Percentiles rank a stretch among this genome's conserved stretches.
phyloP scores from a whole-genome alignment of 805 yeast species.

The Kuraishia ogatae region DNA sequence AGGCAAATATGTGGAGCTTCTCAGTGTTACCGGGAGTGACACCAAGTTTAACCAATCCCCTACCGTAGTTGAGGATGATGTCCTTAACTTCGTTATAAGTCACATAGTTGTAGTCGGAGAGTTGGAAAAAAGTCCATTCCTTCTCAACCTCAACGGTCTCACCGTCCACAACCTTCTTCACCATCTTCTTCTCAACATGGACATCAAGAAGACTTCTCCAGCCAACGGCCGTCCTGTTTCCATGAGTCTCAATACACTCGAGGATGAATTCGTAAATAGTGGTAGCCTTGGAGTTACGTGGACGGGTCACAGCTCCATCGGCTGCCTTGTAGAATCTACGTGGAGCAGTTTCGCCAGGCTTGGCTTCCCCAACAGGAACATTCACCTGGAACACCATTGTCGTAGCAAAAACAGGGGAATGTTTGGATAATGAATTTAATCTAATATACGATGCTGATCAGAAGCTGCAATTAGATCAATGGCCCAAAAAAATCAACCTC shows the following conservation, averaged over 20 bases:
- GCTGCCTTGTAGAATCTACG: slow-evolving; percentile 52
- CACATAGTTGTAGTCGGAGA: slow-evolving; percentile 60
- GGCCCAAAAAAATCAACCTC: neutral
- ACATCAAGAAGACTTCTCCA: slow-evolving; percentile 71
- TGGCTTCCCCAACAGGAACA: slow-evolving; percentile 64
- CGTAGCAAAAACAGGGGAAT: neutral
- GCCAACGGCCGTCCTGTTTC: slow-evolving; percentile 52
- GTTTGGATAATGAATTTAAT: neutral
- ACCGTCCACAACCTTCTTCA: slow-evolving; percentile 75
- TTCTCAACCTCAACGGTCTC: slow-evolving; percentile 64
- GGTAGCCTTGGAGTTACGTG: slow-evolving; percentile 52
- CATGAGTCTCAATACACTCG: slow-evolving; percentile 53
- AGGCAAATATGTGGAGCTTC: slow-evolving; percentile 75
- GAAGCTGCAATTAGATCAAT: neutral
- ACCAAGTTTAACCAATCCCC: slow-evolving; percentile 73
- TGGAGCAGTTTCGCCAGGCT: slow-evolving; percentile 76
- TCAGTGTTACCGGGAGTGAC: slow-evolving; percentile 50
- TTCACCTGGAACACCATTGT: slow-evolving; percentile 25
- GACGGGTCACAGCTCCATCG: slow-evolving; percentile 42
- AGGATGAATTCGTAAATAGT: slow-evolving; percentile 64
- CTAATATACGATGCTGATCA: neutral
- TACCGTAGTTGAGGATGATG: slow-evolving; percentile 47
- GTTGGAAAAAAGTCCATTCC: slow-evolving; percentile 81
- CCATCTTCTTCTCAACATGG: slow-evolving; percentile 66
- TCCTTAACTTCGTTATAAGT: slow-evolving; percentile 49